Conservation (phyloP, 2,329 filamentous ascomycete species). For the Fusarium ramigenum region DNA sequence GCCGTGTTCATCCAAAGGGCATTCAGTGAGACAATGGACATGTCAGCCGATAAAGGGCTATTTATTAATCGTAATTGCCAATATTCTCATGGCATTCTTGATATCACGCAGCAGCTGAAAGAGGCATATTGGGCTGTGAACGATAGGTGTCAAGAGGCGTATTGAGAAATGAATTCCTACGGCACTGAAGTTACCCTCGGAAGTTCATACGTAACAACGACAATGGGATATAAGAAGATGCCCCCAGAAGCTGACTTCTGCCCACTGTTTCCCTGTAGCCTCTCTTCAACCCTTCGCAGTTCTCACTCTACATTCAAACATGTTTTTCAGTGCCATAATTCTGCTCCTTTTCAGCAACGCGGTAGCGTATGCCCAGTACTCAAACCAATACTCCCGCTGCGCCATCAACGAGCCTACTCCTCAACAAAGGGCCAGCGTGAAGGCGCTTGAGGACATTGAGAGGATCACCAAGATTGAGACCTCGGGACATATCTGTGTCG, state of each 20-base stretch:
- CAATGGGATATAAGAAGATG: not conserved
- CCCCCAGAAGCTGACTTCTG: not conserved
- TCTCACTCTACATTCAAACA: not conserved
- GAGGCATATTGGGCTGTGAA: too few relatives aligned
- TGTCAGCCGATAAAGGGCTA: too few relatives aligned
- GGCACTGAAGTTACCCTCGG: too few relatives aligned
- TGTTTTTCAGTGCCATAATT: not conserved
- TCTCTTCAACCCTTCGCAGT: not conserved
- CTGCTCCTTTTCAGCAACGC: not conserved
- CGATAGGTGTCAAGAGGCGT: too few relatives aligned
- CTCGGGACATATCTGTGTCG: not conserved
- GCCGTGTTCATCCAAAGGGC: not conserved
- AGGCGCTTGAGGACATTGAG: not conserved
- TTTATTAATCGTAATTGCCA: too few relatives aligned
- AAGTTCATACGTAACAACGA: not conserved
- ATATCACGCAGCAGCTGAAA: too few relatives aligned
- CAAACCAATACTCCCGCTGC: not conserved
- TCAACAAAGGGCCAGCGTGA: not conserved
- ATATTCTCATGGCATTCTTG: too few relatives aligned
- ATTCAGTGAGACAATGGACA: too few relatives aligned
- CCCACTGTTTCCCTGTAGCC: rapidly evolving
- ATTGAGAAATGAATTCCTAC: too few relatives aligned
- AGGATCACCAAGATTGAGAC: not conserved
- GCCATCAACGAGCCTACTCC: not conserved
- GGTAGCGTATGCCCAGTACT: rapidly evolving